A percentile compares a stretch with the other conserved stretches of the same genome.
These are phyloP conservation scores for Leucocoprinus birnbaumii DNA, from an alignment of 768 basidiomycete species.

Conservation along the genomic window DNA sequence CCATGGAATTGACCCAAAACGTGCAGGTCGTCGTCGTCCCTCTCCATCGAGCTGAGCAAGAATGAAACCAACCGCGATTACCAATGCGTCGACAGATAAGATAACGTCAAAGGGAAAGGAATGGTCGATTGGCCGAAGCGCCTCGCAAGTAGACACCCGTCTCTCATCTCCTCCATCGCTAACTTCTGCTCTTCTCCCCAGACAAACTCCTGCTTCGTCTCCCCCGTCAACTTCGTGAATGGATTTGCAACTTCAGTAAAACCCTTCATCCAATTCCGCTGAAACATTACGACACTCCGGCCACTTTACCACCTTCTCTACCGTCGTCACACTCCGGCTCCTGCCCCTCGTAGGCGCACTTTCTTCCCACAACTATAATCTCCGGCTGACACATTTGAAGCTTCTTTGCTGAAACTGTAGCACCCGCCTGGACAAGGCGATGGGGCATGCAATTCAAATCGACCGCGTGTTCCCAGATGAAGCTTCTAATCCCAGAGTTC, in stretches of 20 bases:
- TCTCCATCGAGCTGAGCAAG: slow-evolving; percentile 16
- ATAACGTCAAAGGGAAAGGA: slow-evolving; percentile 18
- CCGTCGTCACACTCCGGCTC: slow-evolving; percentile 18
- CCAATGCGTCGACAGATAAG: slow-evolving; percentile 28
- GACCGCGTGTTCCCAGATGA: slow-evolving; percentile 35
- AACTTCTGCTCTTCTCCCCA: slow-evolving; percentile 22
- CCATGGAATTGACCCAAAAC: slow-evolving; percentile 31
- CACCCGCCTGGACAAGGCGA: slow-evolving; percentile 24
- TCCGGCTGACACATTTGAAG: slow-evolving; percentile 19
- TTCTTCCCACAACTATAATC: slow-evolving; percentile 22
- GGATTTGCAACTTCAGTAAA: slow-evolving; percentile 19
- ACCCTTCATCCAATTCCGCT: slow-evolving; percentile 21
- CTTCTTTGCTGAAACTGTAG: slow-evolving; percentile 33
- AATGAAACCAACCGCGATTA: slow-evolving; percentile 22
- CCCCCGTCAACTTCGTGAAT: slow-evolving; percentile 15
- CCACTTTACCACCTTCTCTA: slow-evolving; percentile 22
- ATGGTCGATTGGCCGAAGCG: slow-evolving; percentile 25
- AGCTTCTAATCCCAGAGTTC: slow-evolving; percentile 27
- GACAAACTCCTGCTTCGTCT: slow-evolving; percentile 23
- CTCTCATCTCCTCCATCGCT: slow-evolving; percentile 20
- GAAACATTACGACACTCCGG: slow-evolving; percentile 15
- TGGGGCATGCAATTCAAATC: slow-evolving; percentile 31
- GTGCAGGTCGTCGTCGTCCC: slow-evolving; percentile 19
- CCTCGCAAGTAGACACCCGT: slow-evolving; percentile 19
- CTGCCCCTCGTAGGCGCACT: slow-evolving; percentile 23